These are phyloP conservation scores for Hebeloma cylindrosporum DNA, from an alignment of 768 basidiomycete species.

Conservation along the genomic window DNA sequence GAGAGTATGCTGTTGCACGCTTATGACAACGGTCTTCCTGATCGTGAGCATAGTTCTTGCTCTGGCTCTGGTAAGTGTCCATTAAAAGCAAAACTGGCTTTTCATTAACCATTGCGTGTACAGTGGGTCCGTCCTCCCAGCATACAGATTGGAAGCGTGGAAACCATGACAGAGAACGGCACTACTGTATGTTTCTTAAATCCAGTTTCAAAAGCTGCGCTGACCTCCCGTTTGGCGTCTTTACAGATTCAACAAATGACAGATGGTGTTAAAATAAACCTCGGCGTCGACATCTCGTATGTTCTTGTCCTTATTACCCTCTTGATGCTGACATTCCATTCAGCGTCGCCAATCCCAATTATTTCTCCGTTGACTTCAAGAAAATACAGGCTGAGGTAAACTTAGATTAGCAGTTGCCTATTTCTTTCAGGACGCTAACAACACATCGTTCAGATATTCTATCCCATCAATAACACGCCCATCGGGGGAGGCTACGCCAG, in stretches of 20 bases:
- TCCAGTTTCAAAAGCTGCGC: slow-evolving; percentile 1
- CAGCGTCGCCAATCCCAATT: slow-evolving; percentile 83
- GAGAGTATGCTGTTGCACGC: slow-evolving; percentile 73
- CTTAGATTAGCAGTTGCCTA: not conserved
- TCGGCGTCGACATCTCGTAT: slow-evolving; percentile 68
- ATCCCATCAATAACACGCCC: slow-evolving; percentile 71
- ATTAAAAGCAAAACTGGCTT: not conserved
- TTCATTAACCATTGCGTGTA: slow-evolving; percentile 3
- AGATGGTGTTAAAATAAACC: slow-evolving; percentile 53
- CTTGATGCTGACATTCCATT: slow-evolving; percentile 6
- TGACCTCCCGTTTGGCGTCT: slow-evolving; percentile 12
- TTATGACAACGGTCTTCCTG: slow-evolving; percentile 65
- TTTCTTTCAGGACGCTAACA: not conserved
- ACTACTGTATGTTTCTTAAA: slow-evolving; percentile 42
- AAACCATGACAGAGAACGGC: slow-evolving; percentile 35
- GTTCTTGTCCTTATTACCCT: slow-evolving; percentile 23
- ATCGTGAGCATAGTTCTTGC: slow-evolving; percentile 64
- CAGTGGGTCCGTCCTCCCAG: slow-evolving; percentile 82
- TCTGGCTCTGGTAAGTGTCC: slow-evolving; percentile 59
- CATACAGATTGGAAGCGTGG: slow-evolving; percentile 53
- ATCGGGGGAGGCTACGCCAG: slow-evolving; percentile 61
- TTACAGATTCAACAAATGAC: slow-evolving; percentile 34
- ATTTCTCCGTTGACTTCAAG: slow-evolving; percentile 66
- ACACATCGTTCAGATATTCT: slow-evolving; percentile 58
- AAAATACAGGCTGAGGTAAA: slow-evolving; percentile 61